phyloP scores from a whole-genome alignment of 495 filamentous ascomycete genomes.

The Penicillium simplicissimum region DNA sequence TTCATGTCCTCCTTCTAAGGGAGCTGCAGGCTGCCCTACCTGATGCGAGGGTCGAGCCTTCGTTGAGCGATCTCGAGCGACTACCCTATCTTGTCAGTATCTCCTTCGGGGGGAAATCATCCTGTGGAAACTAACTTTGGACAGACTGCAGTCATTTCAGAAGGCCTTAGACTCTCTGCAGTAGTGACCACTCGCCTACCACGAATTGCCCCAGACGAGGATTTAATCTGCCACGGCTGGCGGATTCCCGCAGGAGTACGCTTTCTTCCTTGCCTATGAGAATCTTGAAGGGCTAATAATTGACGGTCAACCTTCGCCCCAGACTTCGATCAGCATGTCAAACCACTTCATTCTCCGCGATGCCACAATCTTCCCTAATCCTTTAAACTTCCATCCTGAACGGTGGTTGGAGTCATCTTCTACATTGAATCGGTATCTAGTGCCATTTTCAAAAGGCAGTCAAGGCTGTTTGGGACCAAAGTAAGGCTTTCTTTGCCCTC shows the following conservation, averaged over 20 bases:
- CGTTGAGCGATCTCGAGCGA: neutral
- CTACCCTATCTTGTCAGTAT: slow-evolving; percentile 1
- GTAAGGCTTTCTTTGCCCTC: neutral
- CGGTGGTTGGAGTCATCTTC: neutral
- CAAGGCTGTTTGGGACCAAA: neutral
- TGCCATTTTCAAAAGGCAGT: slow-evolving; percentile 1
- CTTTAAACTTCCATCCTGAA: neutral
- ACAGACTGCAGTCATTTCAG: neutral
- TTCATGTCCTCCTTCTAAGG: neutral
- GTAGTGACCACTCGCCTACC: neutral
- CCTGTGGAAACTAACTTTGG: neutral
- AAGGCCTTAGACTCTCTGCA: neutral
- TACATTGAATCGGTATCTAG: neutral
- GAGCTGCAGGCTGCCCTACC: neutral
- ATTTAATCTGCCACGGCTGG: neutral
- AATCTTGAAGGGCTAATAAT: neutral
- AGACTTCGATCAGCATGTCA: slow-evolving; percentile 2
- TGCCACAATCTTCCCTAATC: neutral
- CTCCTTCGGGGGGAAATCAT: neutral
- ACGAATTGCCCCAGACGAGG: neutral
- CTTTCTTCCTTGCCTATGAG: neutral
- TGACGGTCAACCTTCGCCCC: neutral
- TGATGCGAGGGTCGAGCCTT: neutral
- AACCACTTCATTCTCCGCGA: neutral
- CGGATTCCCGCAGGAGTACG: neutral